These are phyloP conservation scores for Penicillium thymicola DNA, from an alignment of 2,329 filamentous ascomycete species.

Conservation along the genomic window DNA sequence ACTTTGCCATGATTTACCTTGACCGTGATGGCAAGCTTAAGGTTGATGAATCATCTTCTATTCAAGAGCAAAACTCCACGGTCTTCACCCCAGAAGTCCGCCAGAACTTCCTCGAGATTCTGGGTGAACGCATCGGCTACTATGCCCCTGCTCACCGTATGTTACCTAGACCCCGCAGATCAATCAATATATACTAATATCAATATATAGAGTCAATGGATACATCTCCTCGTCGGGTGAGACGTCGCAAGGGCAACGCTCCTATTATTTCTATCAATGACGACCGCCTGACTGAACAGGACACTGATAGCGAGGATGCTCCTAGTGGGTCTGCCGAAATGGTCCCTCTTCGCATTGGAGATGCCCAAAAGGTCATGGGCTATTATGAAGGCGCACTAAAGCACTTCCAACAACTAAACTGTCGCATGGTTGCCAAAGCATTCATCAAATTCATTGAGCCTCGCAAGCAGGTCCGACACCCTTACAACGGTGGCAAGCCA, in stretches of 20 bases:
- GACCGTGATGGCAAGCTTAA: conserved; percentile 34
- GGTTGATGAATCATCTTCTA: conserved; percentile 33
- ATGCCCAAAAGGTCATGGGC: conserved; percentile 34
- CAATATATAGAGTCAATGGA: conserved; percentile 14
- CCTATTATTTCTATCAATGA: conserved; percentile 14
- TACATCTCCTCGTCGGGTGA: conserved; percentile 27
- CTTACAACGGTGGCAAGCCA: conserved; percentile 47
- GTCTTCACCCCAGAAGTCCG: conserved; percentile 35
- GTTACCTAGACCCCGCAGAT: conserved; percentile 1
- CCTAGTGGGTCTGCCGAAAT: conserved; percentile 24
- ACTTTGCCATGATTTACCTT: conserved; percentile 39
- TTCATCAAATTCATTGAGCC: conserved; percentile 50
- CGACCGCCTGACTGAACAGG: conserved; percentile 18
- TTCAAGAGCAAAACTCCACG: conserved; percentile 29
- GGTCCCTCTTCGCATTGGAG: conserved; percentile 37
- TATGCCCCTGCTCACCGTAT: conserved; percentile 28
- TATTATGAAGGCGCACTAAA: conserved; percentile 44
- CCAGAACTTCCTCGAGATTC: conserved; percentile 35
- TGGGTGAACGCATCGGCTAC: conserved; percentile 31
- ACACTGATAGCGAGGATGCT: conserved; percentile 26
- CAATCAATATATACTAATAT: neutral
- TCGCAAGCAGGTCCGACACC: conserved; percentile 48
- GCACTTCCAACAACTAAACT: conserved; percentile 47
- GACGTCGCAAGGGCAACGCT: conserved; percentile 29
- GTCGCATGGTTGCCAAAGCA: conserved; percentile 45